Percentiles rank a stretch among this genome's conserved stretches.
phyloP scores from a whole-genome alignment of 2,329 filamentous ascomycete species.

The Apiospora hydei region DNA sequence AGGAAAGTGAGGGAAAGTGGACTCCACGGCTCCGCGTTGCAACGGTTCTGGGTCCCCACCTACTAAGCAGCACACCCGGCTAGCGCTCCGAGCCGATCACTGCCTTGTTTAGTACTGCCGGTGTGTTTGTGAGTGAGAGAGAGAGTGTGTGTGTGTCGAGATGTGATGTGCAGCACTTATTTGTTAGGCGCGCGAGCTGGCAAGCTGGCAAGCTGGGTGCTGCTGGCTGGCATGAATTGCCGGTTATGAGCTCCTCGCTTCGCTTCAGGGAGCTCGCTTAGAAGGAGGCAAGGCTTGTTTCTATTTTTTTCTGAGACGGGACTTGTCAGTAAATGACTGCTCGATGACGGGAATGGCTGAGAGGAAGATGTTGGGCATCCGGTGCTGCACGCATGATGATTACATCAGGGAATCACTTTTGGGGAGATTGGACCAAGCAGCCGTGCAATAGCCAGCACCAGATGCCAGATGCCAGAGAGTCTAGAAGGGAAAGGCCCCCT shows the following conservation, averaged over 20 bases:
- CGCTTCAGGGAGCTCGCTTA: conserved; percentile 18
- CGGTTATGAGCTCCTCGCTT: not conserved
- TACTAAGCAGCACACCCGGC: not conserved
- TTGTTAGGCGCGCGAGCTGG: not conserved
- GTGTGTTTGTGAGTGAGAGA: no score
- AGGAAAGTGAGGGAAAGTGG: not conserved
- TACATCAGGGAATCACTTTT: conserved; percentile 6
- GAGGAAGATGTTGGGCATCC: not conserved
- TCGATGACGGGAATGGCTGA: not conserved
- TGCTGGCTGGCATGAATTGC: not conserved
- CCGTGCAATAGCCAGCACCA: no score
- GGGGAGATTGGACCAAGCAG: conserved; percentile 7
- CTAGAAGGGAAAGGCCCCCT: not conserved
- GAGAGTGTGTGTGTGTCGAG: not conserved
- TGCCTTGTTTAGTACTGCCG: not conserved
- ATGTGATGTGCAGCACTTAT: not conserved
- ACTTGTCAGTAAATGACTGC: not conserved
- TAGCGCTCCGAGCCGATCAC: conserved; percentile 1
- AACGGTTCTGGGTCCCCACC: conserved; percentile 10
- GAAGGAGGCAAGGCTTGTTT: conserved; percentile 3
- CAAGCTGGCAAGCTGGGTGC: not conserved
- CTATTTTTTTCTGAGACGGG: not conserved
- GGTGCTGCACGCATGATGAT: conserved; percentile 2
- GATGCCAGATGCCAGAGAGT: not conserved
- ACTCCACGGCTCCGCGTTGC: not conserved